Evolutionary conservation across 2,329 filamentous ascomycete genomes (phyloP), one percentile per base, ranked within the genome.

Genomic region (Arthrobotrys conoides): DNA sequence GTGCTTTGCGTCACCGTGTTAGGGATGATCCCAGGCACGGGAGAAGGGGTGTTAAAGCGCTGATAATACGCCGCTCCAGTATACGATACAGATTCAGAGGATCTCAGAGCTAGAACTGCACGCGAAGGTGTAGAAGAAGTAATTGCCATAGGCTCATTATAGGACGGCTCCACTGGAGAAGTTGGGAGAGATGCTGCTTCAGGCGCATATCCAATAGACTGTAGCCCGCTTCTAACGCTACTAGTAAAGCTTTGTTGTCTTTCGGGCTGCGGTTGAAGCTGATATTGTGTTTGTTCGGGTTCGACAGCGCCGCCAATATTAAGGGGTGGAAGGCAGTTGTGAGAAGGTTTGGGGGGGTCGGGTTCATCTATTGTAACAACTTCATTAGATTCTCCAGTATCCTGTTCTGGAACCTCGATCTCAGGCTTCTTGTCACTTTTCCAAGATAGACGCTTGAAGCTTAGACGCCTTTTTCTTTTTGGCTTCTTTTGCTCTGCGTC

Each of bases 171-270:
- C 18, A 67, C 49, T 1, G 67, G 67, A 27, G 73, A 71, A 38
- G 41, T 71, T 22, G 67, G 59, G 18, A 77, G 36, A 3, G 73
- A 67, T 12, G 67, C 49, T 49, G 73, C 73, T 64, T 77, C 73
- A n/a, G 72, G 72, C 3, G 73, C 73, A 49, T 77, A 77, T 41
- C 73, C 73, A 61, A 77, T 77, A 38, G 73, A 71, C 53, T 77
- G 73, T 24, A 77, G 46, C 36, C 73, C 73, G 63, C 67, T 77
- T 57, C 73, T 77, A 68, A 77, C 66, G 68, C 73, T 77, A 77
- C 73, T 68, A 51, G 73, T 59, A 20, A 77, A 77, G 67, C 73
- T 77, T 64, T 77, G 73, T 20, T 46, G 61, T 71, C 67, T 71
- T 33, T 77, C 73, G 51, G 73, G 73, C 44, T 77, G 73, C 24